A percentile compares a stretch with the other conserved stretches of the same genome.
These are phyloP conservation scores for Quillaja saponaria DNA, from an alignment of 306 rosid genomes.

Conservation along the genomic window DNA sequence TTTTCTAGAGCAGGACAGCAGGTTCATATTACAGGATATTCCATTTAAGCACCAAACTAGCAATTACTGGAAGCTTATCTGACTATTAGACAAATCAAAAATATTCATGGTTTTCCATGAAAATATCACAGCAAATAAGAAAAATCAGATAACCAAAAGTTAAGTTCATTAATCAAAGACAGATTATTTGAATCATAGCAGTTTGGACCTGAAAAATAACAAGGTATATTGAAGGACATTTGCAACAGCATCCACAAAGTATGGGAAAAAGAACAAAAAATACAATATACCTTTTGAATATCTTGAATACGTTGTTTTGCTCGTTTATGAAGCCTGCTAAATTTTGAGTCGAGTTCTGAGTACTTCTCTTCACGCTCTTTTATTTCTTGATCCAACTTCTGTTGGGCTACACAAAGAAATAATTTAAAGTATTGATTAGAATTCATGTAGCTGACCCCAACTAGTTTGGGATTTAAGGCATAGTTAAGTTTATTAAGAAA, in stretches of 20 bases:
- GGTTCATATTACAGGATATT: slow-evolving; percentile 11
- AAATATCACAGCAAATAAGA: background rate
- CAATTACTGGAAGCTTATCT: slow-evolving; percentile 17
- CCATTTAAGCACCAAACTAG: slow-evolving; percentile 27
- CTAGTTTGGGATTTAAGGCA: no score
- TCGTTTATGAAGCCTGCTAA: slow-evolving; percentile 91
- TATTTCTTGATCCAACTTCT: slow-evolving; percentile 72
- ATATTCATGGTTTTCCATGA: background rate
- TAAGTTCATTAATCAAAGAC: slow-evolving; percentile 16
- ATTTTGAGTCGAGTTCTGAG: slow-evolving; percentile 84
- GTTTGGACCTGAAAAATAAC: slow-evolving; percentile 22
- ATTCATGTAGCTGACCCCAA: no score
- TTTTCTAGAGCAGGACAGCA: background rate
- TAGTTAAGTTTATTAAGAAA: no score
- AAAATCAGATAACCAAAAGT: background rate
- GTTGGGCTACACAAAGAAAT: slow-evolving; percentile 59
- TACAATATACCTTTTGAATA: slow-evolving; percentile 69
- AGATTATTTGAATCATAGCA: slow-evolving; percentile 21
- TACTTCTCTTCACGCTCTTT: slow-evolving; percentile 93
- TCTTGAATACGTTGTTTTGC: slow-evolving; percentile 99
- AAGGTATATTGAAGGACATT: slow-evolving; percentile 9
- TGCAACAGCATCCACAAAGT: slow-evolving; percentile 5
- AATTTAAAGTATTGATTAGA: slow-evolving; percentile 33
- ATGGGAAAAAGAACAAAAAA: slow-evolving; percentile 22
- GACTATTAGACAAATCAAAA: background rate